phyloP scores from a whole-genome alignment of 768 basidiomycete genomes.

The Mycena kentingensis region DNA sequence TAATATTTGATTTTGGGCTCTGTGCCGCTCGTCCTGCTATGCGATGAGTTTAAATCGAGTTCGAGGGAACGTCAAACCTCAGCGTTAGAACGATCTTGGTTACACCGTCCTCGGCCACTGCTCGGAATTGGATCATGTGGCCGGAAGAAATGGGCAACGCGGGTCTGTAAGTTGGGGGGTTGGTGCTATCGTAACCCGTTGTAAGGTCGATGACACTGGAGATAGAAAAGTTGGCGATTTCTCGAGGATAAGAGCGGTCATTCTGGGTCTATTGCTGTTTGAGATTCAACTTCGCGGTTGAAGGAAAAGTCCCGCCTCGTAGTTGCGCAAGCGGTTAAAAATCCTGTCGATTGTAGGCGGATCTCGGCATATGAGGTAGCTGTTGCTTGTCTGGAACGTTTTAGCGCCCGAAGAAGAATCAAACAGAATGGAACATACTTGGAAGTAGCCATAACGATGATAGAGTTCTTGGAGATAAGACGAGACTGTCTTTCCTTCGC shows the following conservation, averaged over 20 bases:
- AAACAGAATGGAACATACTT: constrained; percentile 43
- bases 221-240: constrained; percentile 62
- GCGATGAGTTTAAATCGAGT: constrained; percentile 1
- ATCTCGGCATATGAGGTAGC: constrained; percentile 78
- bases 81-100: constrained; percentile 67
- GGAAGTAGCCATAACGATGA: constrained; percentile 75
- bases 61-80: constrained; percentile 44
- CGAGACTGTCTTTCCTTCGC: constrained; percentile 54
- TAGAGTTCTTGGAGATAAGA: constrained; percentile 67
- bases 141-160: constrained; percentile 71
- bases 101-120: constrained; percentile 40
- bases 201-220: constrained; percentile 76
- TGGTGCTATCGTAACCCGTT: constrained; percentile 72
- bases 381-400: constrained; percentile 68
- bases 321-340: constrained; percentile 66
- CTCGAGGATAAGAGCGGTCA: constrained; percentile 54
- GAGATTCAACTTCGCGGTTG: constrained; percentile 6
- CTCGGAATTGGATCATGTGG: constrained; percentile 85
- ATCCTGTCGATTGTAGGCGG: constrained; percentile 66
- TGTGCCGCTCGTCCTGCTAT: constrained; percentile 77
- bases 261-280: constrained; percentile 21
- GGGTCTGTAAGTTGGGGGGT: constrained; percentile 66
- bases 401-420: not conserved
- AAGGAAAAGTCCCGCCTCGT: constrained; percentile 38
- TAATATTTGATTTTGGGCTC: constrained; percentile 96